Evolutionary conservation across 2,329 filamentous ascomycete species (phyloP).

Genomic region (Aspergillus sp.): DNA sequence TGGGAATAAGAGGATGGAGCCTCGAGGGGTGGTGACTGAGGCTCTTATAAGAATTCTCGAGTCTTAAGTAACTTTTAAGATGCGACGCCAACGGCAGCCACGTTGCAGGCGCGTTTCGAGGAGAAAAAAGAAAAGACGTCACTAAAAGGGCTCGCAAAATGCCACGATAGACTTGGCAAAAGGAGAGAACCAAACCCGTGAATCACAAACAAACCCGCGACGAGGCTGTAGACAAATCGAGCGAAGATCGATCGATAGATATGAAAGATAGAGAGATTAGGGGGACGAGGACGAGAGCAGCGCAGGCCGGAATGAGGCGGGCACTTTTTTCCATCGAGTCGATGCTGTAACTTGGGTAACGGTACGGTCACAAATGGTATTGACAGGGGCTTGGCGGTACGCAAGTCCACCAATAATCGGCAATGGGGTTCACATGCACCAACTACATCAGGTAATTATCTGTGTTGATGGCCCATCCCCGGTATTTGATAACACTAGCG

Average conservation of each 20-base stretch:
- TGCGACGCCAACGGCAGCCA: slow-evolving; percentile 36
- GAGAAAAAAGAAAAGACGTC: slow-evolving; percentile 13
- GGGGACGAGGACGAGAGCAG: not conserved
- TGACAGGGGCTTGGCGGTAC: slow-evolving; percentile 10
- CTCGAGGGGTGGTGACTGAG: no score
- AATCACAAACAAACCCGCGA: no score
- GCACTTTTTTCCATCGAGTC: no score
- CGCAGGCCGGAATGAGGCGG: not conserved
- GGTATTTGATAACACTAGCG: not conserved
- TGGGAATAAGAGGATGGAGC: no score
- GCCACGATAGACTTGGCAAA: no score
- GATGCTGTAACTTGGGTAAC: not conserved
- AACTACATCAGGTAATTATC: no score
- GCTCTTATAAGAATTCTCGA: no score
- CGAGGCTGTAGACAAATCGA: no score
- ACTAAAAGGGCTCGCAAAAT: not conserved
- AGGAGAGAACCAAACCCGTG: no score
- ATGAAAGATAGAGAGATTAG: not conserved
- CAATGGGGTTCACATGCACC: no score
- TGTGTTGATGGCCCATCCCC: not conserved
- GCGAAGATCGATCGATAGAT: no score
- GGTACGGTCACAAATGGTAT: not conserved
- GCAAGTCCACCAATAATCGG: no score
- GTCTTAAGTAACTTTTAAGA: slow-evolving; percentile 5
- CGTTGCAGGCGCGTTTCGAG: slow-evolving; percentile 39